Conservation (phyloP, 163 green algal genomes). For the Chlorella variabilis region DNA sequence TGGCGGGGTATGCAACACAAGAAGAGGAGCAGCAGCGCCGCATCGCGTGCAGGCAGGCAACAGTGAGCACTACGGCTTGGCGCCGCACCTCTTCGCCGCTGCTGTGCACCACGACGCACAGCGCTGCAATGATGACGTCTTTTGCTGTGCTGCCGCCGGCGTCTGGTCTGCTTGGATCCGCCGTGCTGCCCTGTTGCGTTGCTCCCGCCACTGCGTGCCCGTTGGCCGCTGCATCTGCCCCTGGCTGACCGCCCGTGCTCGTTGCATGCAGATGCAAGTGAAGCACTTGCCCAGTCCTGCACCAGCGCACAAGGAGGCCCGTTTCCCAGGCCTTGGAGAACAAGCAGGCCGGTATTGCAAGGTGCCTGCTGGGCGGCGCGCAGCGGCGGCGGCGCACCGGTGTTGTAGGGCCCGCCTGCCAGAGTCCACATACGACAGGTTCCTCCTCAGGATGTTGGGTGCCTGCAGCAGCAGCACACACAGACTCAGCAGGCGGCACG, state of each 20-base stretch:
- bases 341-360: no score
- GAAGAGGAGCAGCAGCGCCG: no score
- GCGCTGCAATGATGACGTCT: slow-evolving; percentile 6
- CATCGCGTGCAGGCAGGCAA: no score
- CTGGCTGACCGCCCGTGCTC: not conserved
- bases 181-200: not conserved
- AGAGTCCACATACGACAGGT: slow-evolving; percentile 28
- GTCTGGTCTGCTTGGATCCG: not conserved
- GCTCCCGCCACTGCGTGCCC: not conserved
- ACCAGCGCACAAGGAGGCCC: no score
- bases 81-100: not conserved
- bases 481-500: not conserved
- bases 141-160: not conserved
- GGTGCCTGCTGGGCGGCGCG: no score
- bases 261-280: not conserved
- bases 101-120: not conserved
- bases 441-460: slow-evolving; percentile 27
- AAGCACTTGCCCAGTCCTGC: not conserved
- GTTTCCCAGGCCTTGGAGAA: no score
- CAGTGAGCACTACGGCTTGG: not conserved
- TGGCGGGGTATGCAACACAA: no score
- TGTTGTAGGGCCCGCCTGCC: not conserved
- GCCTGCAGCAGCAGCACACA: not conserved
- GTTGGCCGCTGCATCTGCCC: not conserved
- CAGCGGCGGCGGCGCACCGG: slow-evolving; percentile 8